Evolutionary conservation across 83 land plant species (phyloP).

Genomic region (Picea abies): DNA sequence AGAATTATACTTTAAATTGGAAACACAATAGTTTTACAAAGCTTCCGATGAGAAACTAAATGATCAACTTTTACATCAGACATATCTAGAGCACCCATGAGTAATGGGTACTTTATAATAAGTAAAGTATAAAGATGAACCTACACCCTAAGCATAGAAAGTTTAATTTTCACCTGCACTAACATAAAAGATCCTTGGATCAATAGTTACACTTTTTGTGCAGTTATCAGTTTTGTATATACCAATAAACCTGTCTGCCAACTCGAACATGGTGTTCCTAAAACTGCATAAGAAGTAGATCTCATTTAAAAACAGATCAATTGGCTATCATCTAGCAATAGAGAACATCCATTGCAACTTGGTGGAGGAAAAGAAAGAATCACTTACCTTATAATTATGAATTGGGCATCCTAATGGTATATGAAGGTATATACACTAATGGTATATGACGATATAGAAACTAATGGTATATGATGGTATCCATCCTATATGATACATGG

Average conservation of each 20-base stretch:
- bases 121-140: neutral
- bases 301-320: neutral
- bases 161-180: constrained; percentile 5
- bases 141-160: neutral
- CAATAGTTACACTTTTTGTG: constrained; percentile 96
- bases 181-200: constrained; percentile 81
- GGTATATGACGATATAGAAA: no score
- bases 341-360: neutral
- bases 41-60: neutral
- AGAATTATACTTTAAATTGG: no score
- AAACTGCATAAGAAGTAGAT: constrained; percentile 53
- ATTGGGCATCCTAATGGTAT: constrained; percentile 75
- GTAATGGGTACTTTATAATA: constrained; percentile 3
- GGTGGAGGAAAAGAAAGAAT: neutral
- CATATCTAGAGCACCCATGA: constrained; percentile 1
- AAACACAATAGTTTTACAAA: neutral
- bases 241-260: constrained; percentile 94
- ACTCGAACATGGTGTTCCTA: constrained; percentile 96
- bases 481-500: no score
- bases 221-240: constrained; percentile 98
- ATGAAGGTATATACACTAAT: no score
- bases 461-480: no score
- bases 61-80: no score
- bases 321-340: neutral
- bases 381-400: constrained; percentile 86